phyloP scores from a whole-genome alignment of 805 yeast genomes.

The Saccharomycopsis malanga region DNA sequence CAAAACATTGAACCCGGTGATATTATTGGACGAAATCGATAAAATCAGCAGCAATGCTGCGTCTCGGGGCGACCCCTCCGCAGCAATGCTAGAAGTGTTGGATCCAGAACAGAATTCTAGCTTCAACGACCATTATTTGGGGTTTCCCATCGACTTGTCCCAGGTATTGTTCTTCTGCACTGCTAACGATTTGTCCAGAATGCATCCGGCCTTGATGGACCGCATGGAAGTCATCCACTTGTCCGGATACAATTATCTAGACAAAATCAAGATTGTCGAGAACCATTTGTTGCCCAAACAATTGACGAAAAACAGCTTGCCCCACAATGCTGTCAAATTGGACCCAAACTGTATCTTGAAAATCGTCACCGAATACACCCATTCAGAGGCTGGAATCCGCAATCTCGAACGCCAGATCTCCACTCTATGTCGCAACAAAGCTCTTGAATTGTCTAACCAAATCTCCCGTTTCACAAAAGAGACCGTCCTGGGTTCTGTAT shows the following conservation, averaged over 20 bases:
- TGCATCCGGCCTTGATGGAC: constrained; percentile 73
- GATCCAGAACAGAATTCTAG: constrained; percentile 83
- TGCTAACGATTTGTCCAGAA: constrained; percentile 65
- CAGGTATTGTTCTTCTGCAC: constrained; percentile 80
- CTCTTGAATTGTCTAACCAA: constrained; percentile 53
- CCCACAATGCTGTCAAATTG: constrained; percentile 19
- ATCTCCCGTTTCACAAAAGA: constrained; percentile 20
- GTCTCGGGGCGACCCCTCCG: constrained; percentile 79
- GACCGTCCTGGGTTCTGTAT: constrained; percentile 22
- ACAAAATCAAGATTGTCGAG: constrained; percentile 65
- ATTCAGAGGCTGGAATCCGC: constrained; percentile 79
- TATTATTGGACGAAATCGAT: constrained; percentile 79
- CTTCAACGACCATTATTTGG: constrained; percentile 77
- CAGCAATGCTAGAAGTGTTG: constrained; percentile 78
- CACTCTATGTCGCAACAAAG: constrained; percentile 71
- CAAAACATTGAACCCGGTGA: constrained; percentile 74
- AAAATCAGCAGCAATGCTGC: constrained; percentile 55
- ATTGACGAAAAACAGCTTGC: constrained; percentile 57
- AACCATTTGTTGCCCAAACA: constrained; percentile 72
- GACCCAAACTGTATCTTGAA: constrained; percentile 48
- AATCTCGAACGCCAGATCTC: constrained; percentile 70
- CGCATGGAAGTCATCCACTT: constrained; percentile 77
- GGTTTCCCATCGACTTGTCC: constrained; percentile 79
- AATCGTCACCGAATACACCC: constrained; percentile 60
- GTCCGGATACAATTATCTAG: constrained; percentile 72